Evolutionary conservation across 352 stramenopile species (phyloP).

Genomic region (Thraustochytrium aureum): DNA sequence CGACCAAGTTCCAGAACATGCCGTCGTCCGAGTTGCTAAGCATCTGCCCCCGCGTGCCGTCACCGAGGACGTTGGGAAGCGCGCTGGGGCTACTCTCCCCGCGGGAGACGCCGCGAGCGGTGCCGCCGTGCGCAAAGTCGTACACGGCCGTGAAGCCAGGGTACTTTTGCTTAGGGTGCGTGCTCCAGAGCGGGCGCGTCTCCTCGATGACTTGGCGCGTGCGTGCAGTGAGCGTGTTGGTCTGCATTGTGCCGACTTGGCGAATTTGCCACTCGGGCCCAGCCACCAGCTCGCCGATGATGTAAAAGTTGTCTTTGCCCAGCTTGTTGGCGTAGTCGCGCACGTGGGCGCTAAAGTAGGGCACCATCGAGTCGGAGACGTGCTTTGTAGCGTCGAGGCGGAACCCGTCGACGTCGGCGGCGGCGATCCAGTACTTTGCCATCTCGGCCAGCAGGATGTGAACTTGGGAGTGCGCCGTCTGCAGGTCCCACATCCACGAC

Average conservation of each 20-base stretch:
- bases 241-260: neutral
- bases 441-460: slow-evolving; percentile 11
- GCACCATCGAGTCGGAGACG: neutral
- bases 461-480: slow-evolving; percentile 3
- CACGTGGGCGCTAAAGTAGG: slow-evolving; percentile 1
- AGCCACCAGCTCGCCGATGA: neutral
- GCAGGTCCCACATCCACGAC: slow-evolving; percentile 10
- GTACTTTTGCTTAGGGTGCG: neutral
- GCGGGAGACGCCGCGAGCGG: neutral
- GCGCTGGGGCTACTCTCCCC: slow-evolving; percentile 43
- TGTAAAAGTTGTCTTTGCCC: slow-evolving; percentile 5
- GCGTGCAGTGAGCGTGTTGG: neutral
- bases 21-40: slow-evolving; percentile 21
- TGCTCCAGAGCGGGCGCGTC: neutral
- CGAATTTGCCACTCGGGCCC: neutral
- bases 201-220: neutral
- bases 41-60: slow-evolving; percentile 21
- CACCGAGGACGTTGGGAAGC: slow-evolving; percentile 30
- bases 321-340: slow-evolving; percentile 8
- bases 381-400: slow-evolving; percentile 17
- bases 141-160: slow-evolving; percentile 9
- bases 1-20: slow-evolving; percentile 22
- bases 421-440: slow-evolving; percentile 1
- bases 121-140: slow-evolving; percentile 21
- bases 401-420: slow-evolving; percentile 1